These are phyloP conservation scores for Sequoiadendron giganteum DNA, from an alignment of 75 land plant genomes.

Conservation along the genomic window DNA sequence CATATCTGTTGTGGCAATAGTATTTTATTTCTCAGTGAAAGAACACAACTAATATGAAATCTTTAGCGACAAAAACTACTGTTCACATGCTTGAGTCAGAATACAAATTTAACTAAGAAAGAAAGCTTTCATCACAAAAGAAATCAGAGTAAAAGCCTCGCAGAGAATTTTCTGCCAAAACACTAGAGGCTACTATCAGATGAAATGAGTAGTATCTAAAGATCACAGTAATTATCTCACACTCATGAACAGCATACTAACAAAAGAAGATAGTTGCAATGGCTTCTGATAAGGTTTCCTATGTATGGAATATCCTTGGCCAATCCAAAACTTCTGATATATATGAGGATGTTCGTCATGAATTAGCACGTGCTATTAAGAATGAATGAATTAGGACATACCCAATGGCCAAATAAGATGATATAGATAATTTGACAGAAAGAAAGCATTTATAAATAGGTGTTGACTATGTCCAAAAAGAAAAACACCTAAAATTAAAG, in stretches of 20 bases:
- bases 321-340: not conserved
- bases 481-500: not conserved
- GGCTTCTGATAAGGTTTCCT: not conserved
- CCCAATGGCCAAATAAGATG: not conserved
- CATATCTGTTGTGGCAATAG: not conserved
- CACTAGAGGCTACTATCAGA: not conserved
- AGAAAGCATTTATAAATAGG: not conserved
- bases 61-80: not conserved
- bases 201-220: not conserved
- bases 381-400: not conserved
- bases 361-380: not conserved
- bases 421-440: not conserved
- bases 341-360: not conserved
- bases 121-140: not conserved
- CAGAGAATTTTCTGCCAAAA: not conserved
- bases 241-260: not conserved
- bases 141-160: not conserved
- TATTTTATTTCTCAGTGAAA: not conserved
- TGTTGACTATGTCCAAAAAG: not conserved
- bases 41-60: not conserved
- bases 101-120: not conserved
- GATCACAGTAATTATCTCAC: not conserved
- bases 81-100: not conserved
- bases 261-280: not conserved
- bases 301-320: not conserved